phyloP scores from a whole-genome alignment of 148 eudicot species.

The Heliamphora exappendiculata region DNA sequence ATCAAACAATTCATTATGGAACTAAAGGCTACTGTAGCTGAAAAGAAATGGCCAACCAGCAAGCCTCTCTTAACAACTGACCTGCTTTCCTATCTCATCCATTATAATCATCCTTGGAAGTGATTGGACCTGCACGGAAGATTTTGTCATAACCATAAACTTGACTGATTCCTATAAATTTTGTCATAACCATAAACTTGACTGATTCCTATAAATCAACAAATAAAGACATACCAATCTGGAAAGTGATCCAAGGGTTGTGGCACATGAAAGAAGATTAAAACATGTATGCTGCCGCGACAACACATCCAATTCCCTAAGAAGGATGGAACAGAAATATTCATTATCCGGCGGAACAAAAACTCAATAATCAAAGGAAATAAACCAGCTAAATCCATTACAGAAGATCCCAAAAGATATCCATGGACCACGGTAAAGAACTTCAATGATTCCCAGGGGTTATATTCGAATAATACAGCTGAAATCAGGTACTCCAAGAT shows the following conservation, averaged over 20 bases:
- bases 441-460: not conserved
- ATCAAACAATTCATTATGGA: too few relatives aligned
- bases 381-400: not conserved
- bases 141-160: constrained; percentile 7
- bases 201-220: not conserved
- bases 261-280: constrained; percentile 83
- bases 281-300: constrained; percentile 88
- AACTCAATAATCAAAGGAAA: not conserved
- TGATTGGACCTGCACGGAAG: constrained; percentile 77
- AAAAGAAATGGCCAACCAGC: too few relatives aligned
- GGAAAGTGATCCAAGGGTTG: constrained; percentile 96
- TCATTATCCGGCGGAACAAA: not conserved
- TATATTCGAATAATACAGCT: not conserved
- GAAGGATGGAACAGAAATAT: constrained; percentile 13
- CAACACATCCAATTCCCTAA: constrained; percentile 88
- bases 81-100: constrained; percentile 99
- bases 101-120: constrained; percentile 96
- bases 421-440: not conserved
- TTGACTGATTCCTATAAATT: not conserved
- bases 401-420: not conserved
- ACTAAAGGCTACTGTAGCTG: too few relatives aligned
- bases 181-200: not conserved
- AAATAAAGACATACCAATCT: constrained; percentile 55
- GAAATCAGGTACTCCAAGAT: not conserved
- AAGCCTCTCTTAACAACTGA: constrained; percentile 32